These are phyloP conservation scores for Fusarium xylarioides DNA, from an alignment of 2,329 filamentous ascomycete species.

Conservation along the genomic window DNA sequence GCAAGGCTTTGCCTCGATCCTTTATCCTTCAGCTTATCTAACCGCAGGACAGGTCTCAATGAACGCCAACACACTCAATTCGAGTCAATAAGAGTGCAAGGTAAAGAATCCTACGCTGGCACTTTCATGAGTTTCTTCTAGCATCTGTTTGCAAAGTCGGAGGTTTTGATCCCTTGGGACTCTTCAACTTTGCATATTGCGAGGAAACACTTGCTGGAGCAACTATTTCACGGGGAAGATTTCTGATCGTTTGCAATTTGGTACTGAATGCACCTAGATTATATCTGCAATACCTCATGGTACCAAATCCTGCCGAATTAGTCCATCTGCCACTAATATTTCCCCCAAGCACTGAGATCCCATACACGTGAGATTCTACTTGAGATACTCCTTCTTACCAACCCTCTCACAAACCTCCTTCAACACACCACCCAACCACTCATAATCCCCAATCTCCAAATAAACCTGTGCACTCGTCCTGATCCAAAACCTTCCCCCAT, in stretches of 20 bases:
- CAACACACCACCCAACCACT: conserved; percentile 70
- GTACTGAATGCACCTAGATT: neutral
- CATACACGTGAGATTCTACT: neutral
- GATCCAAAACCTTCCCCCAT: conserved; percentile 72
- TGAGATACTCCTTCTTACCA: conserved; percentile 47
- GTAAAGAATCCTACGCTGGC: neutral
- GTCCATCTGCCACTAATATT: neutral
- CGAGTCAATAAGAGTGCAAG: neutral
- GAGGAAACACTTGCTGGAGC: neutral
- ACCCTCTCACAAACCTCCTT: conserved; percentile 58
- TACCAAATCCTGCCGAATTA: neutral
- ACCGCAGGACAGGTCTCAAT: neutral
- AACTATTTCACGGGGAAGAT: neutral
- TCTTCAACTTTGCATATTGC: neutral
- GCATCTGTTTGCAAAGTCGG: neutral
- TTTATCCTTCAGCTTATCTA: neutral
- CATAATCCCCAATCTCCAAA: conserved; percentile 81
- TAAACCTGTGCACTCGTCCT: conserved; percentile 86
- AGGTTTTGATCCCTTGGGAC: neutral
- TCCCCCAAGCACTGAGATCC: neutral
- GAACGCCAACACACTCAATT: neutral
- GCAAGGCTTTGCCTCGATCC: neutral
- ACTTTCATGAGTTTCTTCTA: neutral
- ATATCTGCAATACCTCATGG: neutral
- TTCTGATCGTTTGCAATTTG: neutral